These are phyloP conservation scores for Aspergillus homomorphus DNA, from an alignment of 495 filamentous ascomycete genomes.

Conservation along the genomic window DNA sequence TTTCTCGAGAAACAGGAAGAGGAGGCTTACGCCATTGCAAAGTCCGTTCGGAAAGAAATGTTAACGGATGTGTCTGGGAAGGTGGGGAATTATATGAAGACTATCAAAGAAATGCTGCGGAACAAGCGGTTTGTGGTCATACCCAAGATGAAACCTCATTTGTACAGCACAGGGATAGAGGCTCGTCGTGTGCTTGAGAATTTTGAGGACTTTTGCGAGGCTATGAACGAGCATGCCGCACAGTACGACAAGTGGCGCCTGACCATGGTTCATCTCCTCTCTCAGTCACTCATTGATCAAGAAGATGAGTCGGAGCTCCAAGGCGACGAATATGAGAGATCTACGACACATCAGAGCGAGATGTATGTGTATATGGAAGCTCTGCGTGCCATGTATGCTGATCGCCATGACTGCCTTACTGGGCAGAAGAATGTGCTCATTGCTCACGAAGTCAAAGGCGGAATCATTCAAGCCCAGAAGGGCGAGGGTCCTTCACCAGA, in stretches of 20 bases:
- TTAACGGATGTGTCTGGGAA: conserved; percentile 53
- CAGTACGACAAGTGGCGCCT: conserved; percentile 71
- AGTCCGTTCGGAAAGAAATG: conserved; percentile 72
- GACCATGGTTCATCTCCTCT: conserved; percentile 63
- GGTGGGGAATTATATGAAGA: conserved; percentile 42
- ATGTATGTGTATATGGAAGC: conserved; percentile 81
- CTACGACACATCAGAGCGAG: conserved; percentile 80
- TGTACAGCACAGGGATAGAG: conserved; percentile 59
- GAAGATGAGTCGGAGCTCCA: conserved; percentile 68
- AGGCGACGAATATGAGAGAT: conserved; percentile 85
- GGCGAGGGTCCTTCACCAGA: conserved; percentile 70
- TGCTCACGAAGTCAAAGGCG: conserved; percentile 65
- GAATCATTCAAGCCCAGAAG: conserved; percentile 54
- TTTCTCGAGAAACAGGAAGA: conserved; percentile 65
- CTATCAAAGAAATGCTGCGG: conserved; percentile 40
- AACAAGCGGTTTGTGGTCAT: conserved; percentile 60
- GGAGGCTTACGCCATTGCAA: conserved; percentile 71
- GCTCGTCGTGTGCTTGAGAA: conserved; percentile 53
- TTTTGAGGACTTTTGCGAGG: conserved; percentile 50
- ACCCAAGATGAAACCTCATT: conserved; percentile 52
- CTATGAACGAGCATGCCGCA: conserved; percentile 66
- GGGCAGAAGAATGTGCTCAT: conserved; percentile 76
- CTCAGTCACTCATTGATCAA: conserved; percentile 76
- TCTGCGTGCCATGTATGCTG: conserved; percentile 69
- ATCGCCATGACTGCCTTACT: conserved; percentile 71